phyloP scores from a whole-genome alignment of 495 filamentous ascomycete species.

The Oleoguttula mirabilis region DNA sequence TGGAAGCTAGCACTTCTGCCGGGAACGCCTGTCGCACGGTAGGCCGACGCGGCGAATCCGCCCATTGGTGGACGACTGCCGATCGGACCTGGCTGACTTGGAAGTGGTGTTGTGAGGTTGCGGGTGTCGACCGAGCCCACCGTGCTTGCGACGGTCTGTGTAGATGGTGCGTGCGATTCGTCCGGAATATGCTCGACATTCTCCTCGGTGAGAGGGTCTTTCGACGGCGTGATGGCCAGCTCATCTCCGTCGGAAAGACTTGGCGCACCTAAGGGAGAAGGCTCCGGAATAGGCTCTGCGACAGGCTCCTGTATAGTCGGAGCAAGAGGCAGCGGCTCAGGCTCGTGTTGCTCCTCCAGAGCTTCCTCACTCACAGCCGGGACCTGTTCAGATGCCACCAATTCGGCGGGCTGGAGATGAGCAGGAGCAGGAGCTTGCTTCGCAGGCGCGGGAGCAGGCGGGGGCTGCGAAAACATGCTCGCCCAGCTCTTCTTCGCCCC shows the following conservation, averaged over 20 bases:
- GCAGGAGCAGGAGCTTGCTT: constrained; percentile 24
- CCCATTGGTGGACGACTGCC: constrained; percentile 44
- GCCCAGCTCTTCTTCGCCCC: constrained; percentile 50
- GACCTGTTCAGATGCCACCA: constrained; percentile 7
- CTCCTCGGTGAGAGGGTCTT: constrained; percentile 74
- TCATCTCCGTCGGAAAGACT: constrained; percentile 4
- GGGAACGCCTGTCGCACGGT: constrained; percentile 54
- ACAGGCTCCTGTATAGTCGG: constrained; percentile 12
- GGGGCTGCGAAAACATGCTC: constrained; percentile 45
- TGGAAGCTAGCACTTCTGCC: constrained; percentile 62
- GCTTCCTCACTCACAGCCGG: constrained; percentile 1
- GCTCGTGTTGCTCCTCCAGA: background rate
- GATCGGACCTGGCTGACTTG: constrained; percentile 46
- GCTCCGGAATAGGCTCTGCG: constrained; percentile 25
- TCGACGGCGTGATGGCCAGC: constrained; percentile 45
- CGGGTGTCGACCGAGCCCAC: constrained; percentile 70
- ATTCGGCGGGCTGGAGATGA: constrained; percentile 16
- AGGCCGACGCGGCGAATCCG: constrained; percentile 60
- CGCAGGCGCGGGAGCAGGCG: constrained; percentile 27
- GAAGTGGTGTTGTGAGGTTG: constrained; percentile 48
- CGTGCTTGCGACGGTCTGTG: constrained; percentile 82
- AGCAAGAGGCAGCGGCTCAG: constrained; percentile 2
- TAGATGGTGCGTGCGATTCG: constrained; percentile 57
- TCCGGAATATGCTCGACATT: constrained; percentile 87
- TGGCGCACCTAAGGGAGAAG: background rate